phyloP scores from a whole-genome alignment of 805 yeast genomes.

The Starmerella kuoi region DNA sequence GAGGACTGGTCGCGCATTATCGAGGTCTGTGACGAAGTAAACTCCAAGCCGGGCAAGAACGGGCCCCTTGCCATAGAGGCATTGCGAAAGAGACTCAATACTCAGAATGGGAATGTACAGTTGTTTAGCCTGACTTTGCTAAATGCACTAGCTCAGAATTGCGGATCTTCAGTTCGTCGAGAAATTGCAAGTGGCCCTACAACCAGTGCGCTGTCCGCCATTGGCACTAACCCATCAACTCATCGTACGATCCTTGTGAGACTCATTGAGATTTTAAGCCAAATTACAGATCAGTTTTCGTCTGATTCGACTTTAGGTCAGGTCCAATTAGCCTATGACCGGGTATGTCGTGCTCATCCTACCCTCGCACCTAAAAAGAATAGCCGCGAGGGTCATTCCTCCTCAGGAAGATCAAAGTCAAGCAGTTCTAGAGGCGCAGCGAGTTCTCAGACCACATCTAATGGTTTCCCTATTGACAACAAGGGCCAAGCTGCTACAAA shows the following conservation, averaged over 20 bases:
- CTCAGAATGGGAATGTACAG: conserved; percentile 51
- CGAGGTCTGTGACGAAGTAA: conserved; percentile 55
- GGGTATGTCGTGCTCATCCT: conserved; percentile 32
- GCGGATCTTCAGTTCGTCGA: conserved; percentile 57
- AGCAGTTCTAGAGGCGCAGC: not conserved
- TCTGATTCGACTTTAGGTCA: conserved; percentile 66
- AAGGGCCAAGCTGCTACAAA: not conserved
- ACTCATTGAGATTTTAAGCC: conserved; percentile 54
- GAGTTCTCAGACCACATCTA: not conserved
- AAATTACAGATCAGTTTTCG: conserved; percentile 51
- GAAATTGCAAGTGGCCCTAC: conserved; percentile 49
- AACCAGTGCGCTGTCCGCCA: conserved; percentile 36
- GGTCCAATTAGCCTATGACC: conserved; percentile 48
- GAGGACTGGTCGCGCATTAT: conserved; percentile 60
- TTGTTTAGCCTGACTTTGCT: conserved; percentile 42
- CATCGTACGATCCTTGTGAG: conserved; percentile 58
- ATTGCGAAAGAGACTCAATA: conserved; percentile 38
- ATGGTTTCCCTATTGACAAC: not conserved
- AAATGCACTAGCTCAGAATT: conserved; percentile 58
- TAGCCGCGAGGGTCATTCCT: not conserved
- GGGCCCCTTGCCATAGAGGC: conserved; percentile 37
- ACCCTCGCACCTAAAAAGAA: not conserved
- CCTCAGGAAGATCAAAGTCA: conserved; percentile 18
- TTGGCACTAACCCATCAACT: conserved; percentile 43
- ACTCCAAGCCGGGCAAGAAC: conserved; percentile 47